These are phyloP conservation scores for Dactylellina sp. DNA, from an alignment of 2,329 filamentous ascomycete species.

Conservation along the genomic window DNA sequence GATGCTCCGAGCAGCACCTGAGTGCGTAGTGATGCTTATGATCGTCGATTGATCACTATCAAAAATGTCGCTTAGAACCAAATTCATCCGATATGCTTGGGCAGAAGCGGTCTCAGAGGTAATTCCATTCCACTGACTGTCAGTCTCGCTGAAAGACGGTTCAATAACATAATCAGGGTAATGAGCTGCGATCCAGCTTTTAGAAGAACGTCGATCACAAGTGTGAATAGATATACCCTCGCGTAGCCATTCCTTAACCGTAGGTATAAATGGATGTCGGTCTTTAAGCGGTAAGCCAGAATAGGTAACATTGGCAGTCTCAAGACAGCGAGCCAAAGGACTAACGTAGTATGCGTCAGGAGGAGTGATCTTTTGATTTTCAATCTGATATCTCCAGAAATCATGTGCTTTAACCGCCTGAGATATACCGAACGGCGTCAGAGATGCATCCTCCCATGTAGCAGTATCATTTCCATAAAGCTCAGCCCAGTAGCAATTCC, in stretches of 20 bases:
- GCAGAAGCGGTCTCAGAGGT: slow-evolving; percentile 67
- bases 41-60: slow-evolving; percentile 68
- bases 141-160: slow-evolving; percentile 71
- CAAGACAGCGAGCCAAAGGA: slow-evolving; percentile 72
- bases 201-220: slow-evolving; percentile 73
- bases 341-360: slow-evolving; percentile 75
- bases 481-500: slow-evolving; percentile 78
- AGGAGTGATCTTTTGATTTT: slow-evolving; percentile 69
- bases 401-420: slow-evolving; percentile 71
- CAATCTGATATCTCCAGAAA: slow-evolving; percentile 71
- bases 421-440: slow-evolving; percentile 70
- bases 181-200: slow-evolving; percentile 68
- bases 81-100: slow-evolving; percentile 68
- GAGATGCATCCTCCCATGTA: slow-evolving; percentile 73
- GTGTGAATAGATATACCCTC: slow-evolving; percentile 76
- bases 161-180: slow-evolving; percentile 71
- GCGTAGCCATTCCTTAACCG: slow-evolving; percentile 73
- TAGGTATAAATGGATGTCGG: slow-evolving; percentile 69
- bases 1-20: slow-evolving; percentile 69
- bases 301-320: slow-evolving; percentile 74
- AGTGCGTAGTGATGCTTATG: slow-evolving; percentile 72
- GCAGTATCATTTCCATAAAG: slow-evolving; percentile 73
- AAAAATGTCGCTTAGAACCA: slow-evolving; percentile 71
- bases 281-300: slow-evolving; percentile 67
- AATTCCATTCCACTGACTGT: slow-evolving; percentile 68